These are phyloP conservation scores for Elsinoe batatas DNA, from an alignment of 2,329 filamentous ascomycete species.

Conservation along the genomic window DNA sequence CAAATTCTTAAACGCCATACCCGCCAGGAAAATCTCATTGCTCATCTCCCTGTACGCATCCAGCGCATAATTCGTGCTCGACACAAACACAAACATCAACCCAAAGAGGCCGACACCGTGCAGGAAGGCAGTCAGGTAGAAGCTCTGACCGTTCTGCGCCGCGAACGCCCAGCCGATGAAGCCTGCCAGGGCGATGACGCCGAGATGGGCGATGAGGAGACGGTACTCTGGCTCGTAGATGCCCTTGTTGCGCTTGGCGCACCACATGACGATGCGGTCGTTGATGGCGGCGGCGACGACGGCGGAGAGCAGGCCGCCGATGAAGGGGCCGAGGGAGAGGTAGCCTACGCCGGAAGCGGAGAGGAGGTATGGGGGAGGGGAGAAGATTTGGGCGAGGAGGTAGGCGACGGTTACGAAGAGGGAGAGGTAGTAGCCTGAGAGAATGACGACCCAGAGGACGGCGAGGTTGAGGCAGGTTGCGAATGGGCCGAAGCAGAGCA, in stretches of 20 bases:
- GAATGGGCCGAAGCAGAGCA: slow-evolving; percentile 35
- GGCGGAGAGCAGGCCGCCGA: slow-evolving; percentile 31
- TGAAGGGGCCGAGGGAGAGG: slow-evolving; percentile 33
- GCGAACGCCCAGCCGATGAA: slow-evolving; percentile 27
- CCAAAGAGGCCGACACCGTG: slow-evolving; percentile 21
- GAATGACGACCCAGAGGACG: slow-evolving; percentile 41
- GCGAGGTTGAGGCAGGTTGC: slow-evolving; percentile 43
- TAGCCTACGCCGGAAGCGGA: slow-evolving; percentile 35
- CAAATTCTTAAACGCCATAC: slow-evolving; percentile 37
- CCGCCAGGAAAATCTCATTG: slow-evolving; percentile 35
- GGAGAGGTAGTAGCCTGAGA: slow-evolving; percentile 35
- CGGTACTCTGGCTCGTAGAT: slow-evolving; percentile 48
- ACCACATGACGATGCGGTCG: slow-evolving; percentile 32
- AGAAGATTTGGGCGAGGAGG: slow-evolving; percentile 40
- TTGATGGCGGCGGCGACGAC: slow-evolving; percentile 26
- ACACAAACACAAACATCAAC: slow-evolving; percentile 23
- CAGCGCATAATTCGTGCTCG: slow-evolving; percentile 29
- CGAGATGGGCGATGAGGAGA: slow-evolving; percentile 27
- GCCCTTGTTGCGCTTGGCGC: slow-evolving; percentile 42
- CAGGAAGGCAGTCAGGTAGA: slow-evolving; percentile 18
- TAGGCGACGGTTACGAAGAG: slow-evolving; percentile 37
- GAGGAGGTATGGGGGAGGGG: slow-evolving; percentile 37
- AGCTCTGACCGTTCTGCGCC: slow-evolving; percentile 16
- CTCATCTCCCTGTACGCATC: slow-evolving; percentile 34
- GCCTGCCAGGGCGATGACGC: slow-evolving; percentile 22